Evolutionary conservation across 2,329 filamentous ascomycete species (phyloP), one percentile per base, ranked within the genome.

Genomic region (Colletotrichum godetiae): DNA sequence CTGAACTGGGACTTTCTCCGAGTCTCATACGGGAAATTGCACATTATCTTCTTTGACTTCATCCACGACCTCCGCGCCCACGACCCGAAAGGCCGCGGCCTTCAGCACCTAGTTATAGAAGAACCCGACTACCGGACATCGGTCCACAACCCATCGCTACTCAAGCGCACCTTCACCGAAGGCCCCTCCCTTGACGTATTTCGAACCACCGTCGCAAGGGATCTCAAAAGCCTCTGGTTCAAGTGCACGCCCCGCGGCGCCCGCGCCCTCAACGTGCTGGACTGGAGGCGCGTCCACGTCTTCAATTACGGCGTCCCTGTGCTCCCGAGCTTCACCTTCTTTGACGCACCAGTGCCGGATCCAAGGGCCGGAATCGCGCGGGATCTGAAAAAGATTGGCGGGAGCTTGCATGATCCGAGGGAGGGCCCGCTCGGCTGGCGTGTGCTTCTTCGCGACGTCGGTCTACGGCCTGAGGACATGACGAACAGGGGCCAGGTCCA

Each of bases 261-360:
- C 33, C 70, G 70, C n/a, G 60, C 27, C 24, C 53, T 73, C 31
- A 55, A 63, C 22, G 46, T 59, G 33, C 37, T 68, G 64, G 68
- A 56, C 11, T 56, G 57, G 46, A 55, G 35, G 29, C 29, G 31
- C n/a, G 31, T 10, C 2, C 42, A 69, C 15, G 46, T 42, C 70
- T 65, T 73, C 70, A 73, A 73, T 33, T 73, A 73, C 56, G 60
- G 59, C 29, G 27, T 60, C 13, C 70, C 70, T 10, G 33, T 73
- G 5, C 55, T 64, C 1, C 71, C 71, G 0, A 15, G 10, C 46
- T 73, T 71, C 49, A 71, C 67, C 13, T 73, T 73, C 13, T 73
- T 73, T 19, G 71, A 71, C 1, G 2, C 46, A 2, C 71, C 71
- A 1, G n/a, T 15, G 1, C 60, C 59, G 19, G 67, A 73, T 55